phyloP scores from a whole-genome alignment of 768 basidiomycete genomes.

The Terana coerulea region DNA sequence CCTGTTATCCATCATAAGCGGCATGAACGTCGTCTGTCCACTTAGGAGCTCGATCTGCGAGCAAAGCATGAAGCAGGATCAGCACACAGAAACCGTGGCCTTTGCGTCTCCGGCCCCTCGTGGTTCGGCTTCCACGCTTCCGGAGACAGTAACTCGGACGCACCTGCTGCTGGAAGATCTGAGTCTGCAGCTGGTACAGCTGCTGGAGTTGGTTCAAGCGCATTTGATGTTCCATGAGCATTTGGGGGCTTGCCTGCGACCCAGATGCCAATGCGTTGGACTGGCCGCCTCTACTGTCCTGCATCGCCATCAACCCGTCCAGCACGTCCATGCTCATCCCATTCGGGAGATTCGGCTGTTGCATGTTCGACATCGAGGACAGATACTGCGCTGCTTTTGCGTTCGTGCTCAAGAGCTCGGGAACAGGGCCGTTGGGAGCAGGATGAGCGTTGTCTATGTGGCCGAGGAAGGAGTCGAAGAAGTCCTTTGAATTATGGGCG shows the following conservation, averaged over 20 bases:
- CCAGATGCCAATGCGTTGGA: conserved; percentile 17
- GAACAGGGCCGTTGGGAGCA: conserved; percentile 13
- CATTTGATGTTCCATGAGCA: conserved; percentile 72
- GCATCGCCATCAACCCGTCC: conserved; percentile 49
- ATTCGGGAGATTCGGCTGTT: conserved; percentile 16
- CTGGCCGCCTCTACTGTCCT: conserved; percentile 24
- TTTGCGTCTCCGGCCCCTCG: background rate
- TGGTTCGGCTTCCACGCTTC: background rate
- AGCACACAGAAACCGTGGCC: background rate
- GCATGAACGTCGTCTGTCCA: conserved; percentile 28
- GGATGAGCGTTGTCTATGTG: conserved; percentile 15
- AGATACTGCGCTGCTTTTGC: background rate
- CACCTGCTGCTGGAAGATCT: conserved; percentile 90
- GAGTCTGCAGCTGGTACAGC: conserved; percentile 73
- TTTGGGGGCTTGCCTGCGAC: conserved; percentile 37
- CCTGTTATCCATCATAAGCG: conserved; percentile 24
- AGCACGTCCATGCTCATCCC: conserved; percentile 44
- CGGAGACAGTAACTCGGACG: conserved; percentile 18
- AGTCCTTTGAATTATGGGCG: conserved; percentile 26
- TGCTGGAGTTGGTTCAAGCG: conserved; percentile 75
- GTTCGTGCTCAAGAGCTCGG: conserved; percentile 16
- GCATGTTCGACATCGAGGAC: conserved; percentile 14
- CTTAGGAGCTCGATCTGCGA: conserved; percentile 30
- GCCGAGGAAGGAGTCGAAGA: conserved; percentile 26
- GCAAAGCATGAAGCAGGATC: background rate